These are phyloP conservation scores for Dacryopinax primogenitus DNA, from an alignment of 768 basidiomycete species.

Conservation along the genomic window DNA sequence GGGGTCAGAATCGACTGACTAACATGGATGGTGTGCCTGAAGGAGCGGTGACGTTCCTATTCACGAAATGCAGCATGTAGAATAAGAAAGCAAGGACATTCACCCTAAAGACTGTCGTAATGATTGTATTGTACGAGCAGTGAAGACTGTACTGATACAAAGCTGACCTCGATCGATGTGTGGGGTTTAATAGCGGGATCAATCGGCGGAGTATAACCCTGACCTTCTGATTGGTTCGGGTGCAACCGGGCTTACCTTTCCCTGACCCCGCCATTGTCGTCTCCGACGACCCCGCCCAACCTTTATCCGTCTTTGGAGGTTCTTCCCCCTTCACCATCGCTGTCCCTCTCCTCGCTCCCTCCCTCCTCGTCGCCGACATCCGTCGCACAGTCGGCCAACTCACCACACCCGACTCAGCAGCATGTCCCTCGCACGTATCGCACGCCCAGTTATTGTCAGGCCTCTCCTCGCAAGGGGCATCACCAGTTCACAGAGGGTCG, in stretches of 20 bases:
- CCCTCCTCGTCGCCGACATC: slow-evolving; percentile 1
- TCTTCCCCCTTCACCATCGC: background rate
- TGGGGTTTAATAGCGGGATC: slow-evolving; percentile 1
- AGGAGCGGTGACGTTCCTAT: slow-evolving; percentile 63
- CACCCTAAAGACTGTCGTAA: background rate
- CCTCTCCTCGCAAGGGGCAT: background rate
- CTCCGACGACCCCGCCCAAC: background rate
- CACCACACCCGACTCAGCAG: slow-evolving; percentile 8
- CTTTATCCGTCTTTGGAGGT: slow-evolving; percentile 9
- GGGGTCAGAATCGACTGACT: slow-evolving; percentile 15
- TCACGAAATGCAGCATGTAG: slow-evolving; percentile 23
- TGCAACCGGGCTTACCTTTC: background rate
- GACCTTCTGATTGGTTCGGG: background rate
- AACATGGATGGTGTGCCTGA: slow-evolving; percentile 42
- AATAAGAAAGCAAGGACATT: background rate
- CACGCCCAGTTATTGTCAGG: background rate
- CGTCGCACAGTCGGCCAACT: slow-evolving; percentile 6
- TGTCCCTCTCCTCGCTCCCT: slow-evolving; percentile 6
- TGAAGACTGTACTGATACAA: too few relatives aligned
- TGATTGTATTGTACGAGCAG: slow-evolving; percentile 1
- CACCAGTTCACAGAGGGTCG: slow-evolving; percentile 1
- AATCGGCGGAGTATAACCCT: background rate
- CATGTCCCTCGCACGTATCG: slow-evolving; percentile 11
- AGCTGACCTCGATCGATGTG: background rate
- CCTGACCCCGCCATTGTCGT: background rate